Conservation (phyloP, 1,139 yeast species). For the Zygosaccharomyces sapae region DNA sequence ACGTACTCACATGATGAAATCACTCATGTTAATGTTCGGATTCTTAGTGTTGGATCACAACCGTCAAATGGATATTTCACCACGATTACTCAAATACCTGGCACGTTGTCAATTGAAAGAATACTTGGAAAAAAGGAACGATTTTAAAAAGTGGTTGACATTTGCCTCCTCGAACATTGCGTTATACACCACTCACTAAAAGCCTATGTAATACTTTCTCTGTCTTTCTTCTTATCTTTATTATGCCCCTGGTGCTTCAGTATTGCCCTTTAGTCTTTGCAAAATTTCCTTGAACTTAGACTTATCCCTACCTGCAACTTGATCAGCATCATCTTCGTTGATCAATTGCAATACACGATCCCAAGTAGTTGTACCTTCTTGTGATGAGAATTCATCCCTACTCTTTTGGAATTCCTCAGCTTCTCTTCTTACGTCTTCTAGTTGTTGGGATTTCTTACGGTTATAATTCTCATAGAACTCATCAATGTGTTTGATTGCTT, state of each 20-base stretch:
- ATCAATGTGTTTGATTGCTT: conserved; percentile 85
- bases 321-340: conserved; percentile 42
- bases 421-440: conserved; percentile 59
- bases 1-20: conserved; percentile 19
- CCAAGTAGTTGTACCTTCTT: conserved; percentile 75
- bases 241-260: conserved; percentile 69
- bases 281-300: conserved; percentile 66
- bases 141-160: conserved; percentile 13
- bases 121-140: conserved; percentile 5
- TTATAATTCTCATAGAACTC: conserved; percentile 93
- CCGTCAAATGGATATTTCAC: conserved; percentile 22
- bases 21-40: conserved; percentile 22
- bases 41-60: conserved; percentile 22
- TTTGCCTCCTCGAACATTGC: conserved; percentile 20
- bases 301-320: conserved; percentile 57
- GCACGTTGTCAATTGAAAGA: conserved; percentile 14
- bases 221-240: background rate
- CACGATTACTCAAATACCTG: conserved; percentile 20
- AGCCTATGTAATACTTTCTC: background rate
- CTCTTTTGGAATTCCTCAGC: conserved; percentile 70
- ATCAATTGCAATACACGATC: conserved; percentile 63
- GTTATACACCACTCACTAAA: conserved; percentile 6
- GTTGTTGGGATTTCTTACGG: conserved; percentile 70
- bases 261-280: conserved; percentile 62
- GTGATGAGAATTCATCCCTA: conserved; percentile 70